Conservation (phyloP, 495 filamentous ascomycete genomes). For the Penicillium coprophilum region DNA sequence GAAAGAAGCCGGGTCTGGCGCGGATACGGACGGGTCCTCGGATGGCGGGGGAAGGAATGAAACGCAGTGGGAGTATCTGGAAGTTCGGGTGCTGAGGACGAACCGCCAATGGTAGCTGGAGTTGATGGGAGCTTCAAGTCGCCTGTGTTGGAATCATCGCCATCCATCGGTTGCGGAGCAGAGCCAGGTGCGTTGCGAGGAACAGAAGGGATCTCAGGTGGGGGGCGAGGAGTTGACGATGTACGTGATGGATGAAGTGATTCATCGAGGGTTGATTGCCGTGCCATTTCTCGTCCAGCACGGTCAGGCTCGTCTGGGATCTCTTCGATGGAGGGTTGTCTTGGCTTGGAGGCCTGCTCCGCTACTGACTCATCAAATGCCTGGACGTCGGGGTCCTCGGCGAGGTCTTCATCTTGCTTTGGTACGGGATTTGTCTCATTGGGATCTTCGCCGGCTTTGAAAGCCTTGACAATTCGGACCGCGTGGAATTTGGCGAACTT, state of each 20-base stretch:
- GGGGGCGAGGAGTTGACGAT: slow-evolving; percentile 38
- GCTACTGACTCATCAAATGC: slow-evolving; percentile 42
- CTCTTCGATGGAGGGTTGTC: slow-evolving; percentile 60
- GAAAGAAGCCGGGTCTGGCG: slow-evolving; percentile 37
- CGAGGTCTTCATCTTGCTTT: slow-evolving; percentile 37
- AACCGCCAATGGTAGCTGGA: slow-evolving; percentile 35
- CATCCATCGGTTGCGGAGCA: slow-evolving; percentile 18
- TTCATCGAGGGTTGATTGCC: slow-evolving; percentile 45
- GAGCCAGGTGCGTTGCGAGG: slow-evolving; percentile 26
- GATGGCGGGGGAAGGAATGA: slow-evolving; percentile 51
- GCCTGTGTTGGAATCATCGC: slow-evolving; percentile 19
- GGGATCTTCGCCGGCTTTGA: slow-evolving; percentile 88
- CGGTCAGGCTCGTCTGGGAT: slow-evolving; percentile 49
- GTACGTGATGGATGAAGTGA: slow-evolving; percentile 53
- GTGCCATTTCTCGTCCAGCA: slow-evolving; percentile 34
- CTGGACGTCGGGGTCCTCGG: slow-evolving; percentile 47
- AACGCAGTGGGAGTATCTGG: slow-evolving; percentile 46
- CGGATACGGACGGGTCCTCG: slow-evolving; percentile 23
- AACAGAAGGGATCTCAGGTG: slow-evolving; percentile 29
- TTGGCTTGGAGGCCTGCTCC: slow-evolving; percentile 38
- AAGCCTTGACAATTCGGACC: slow-evolving; percentile 81
- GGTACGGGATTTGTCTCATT: slow-evolving; percentile 82
- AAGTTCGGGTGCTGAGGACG: slow-evolving; percentile 29
- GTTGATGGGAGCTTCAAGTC: slow-evolving; percentile 43
- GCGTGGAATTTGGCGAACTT: slow-evolving; percentile 98